A percentile compares a stretch with the other conserved stretches of the same genome.
phyloP scores from a whole-genome alignment of 108 stramenopile species.

The Skeletonema grethae region DNA sequence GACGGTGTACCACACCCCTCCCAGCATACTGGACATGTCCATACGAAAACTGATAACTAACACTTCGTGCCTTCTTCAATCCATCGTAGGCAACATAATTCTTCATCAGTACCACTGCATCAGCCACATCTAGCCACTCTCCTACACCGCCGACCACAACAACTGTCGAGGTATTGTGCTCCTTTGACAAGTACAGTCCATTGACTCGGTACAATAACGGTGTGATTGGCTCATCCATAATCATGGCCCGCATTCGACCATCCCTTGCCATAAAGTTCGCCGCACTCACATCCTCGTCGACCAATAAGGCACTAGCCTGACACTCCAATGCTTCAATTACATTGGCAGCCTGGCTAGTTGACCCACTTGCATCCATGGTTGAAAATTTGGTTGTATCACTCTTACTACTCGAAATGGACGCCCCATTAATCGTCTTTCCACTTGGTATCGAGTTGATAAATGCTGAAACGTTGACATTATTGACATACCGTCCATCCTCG shows the following conservation, averaged over 20 bases:
- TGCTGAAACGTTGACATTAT: slow-evolving; percentile 84
- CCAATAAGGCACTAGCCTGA: slow-evolving; percentile 76
- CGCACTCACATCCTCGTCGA: slow-evolving; percentile 95
- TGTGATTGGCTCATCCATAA: slow-evolving; percentile 93
- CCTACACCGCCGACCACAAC: slow-evolving; percentile 98
- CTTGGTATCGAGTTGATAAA: slow-evolving; percentile 91
- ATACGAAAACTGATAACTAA: slow-evolving; percentile 84
- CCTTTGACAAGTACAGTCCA: slow-evolving; percentile 65
- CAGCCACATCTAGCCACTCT: slow-evolving; percentile 95
- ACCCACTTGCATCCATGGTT: slow-evolving; percentile 89
- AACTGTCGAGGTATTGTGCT: slow-evolving; percentile 82
- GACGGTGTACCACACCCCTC: slow-evolving; percentile 84
- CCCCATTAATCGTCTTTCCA: slow-evolving; percentile 1
- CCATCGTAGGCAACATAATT: slow-evolving; percentile 87
- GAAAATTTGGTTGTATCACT: slow-evolving; percentile 72
- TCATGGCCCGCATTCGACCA: slow-evolving; percentile 90
- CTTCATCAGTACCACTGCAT: slow-evolving; percentile 88
- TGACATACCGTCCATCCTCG: slow-evolving; percentile 94
- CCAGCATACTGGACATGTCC: slow-evolving; percentile 93
- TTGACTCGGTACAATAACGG: slow-evolving; percentile 92
- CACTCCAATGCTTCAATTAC: slow-evolving; percentile 92
- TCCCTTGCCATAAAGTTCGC: slow-evolving; percentile 97
- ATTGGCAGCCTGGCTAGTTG: slow-evolving; percentile 92
- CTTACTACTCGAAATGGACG: slow-evolving; percentile 28
- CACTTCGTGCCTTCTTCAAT: slow-evolving; percentile 76